Conservation (phyloP, 2,329 filamentous ascomycete species). For the Parafenestella ontariensis region DNA sequence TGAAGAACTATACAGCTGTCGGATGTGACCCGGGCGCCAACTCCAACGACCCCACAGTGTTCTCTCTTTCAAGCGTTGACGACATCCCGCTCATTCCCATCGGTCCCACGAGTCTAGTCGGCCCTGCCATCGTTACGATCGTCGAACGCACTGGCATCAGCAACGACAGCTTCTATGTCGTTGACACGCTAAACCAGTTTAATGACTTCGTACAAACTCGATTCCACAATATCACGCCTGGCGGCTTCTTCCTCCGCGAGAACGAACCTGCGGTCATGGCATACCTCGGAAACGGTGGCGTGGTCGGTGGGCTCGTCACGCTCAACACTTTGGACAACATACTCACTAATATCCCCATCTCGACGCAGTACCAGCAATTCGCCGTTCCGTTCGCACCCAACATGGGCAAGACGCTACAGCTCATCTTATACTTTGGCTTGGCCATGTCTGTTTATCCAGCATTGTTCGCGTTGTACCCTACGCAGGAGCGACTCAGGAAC, state of each 20-base stretch:
- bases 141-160: constrained; percentile 34
- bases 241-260: constrained; percentile 80
- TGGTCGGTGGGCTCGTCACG: constrained; percentile 74
- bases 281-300: constrained; percentile 70
- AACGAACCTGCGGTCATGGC: constrained; percentile 69
- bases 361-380: constrained; percentile 76
- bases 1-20: constrained; percentile 63
- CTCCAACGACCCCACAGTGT: constrained; percentile 40
- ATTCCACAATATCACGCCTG: constrained; percentile 74
- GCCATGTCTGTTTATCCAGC: constrained; percentile 80
- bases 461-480: constrained; percentile 89
- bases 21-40: constrained; percentile 54
- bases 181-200: constrained; percentile 73
- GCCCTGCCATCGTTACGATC: constrained; percentile 35
- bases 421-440: constrained; percentile 82
- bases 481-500: constrained; percentile 78
- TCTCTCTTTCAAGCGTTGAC: constrained; percentile 34
- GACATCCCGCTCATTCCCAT: constrained; percentile 46
- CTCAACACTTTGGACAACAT: constrained; percentile 90
- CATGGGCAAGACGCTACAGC: constrained; percentile 76
- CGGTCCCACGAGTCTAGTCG: constrained; percentile 48
- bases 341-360: constrained; percentile 71
- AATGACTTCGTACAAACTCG: constrained; percentile 67
- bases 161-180: constrained; percentile 54
- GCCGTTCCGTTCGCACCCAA: constrained; percentile 74